Base-by-base conservation (phyloP, 2,329 filamentous ascomycete genomes). In the Aspergillus brasiliensis region DNA sequence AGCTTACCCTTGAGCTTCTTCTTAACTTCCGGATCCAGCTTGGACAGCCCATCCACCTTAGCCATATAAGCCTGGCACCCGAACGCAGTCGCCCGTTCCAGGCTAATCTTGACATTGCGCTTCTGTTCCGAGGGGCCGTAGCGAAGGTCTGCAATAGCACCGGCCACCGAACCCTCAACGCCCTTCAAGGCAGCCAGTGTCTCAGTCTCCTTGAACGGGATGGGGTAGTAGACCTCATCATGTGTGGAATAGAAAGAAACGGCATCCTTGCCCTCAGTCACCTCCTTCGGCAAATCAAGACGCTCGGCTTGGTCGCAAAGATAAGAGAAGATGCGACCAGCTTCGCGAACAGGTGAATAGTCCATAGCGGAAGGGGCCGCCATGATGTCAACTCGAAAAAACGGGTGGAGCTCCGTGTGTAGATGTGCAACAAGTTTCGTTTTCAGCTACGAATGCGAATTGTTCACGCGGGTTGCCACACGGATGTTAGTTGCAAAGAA, bases 91-190 rank as follows among this genome's bases (percentile, higher is more conserved):
- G 77, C 74, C 25, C 69, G 70, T 60, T 78, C 77, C 47, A 78
- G 62, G 51, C 68, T 75, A 17, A 79, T 67, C 51, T 67, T 72
- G 15, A 77, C 71, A 57, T 69, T 65, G 2, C 74, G 70, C 49
- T 73, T 74, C 48, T 81, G 77, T 38, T 69, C 62, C 42, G 69
- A 63, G 23, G 72, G 64, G n/a, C 80, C 82, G 68, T 81, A 80
- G 49, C 80, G 77, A 25, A 88, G 71, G 68, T 87, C 80, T 8
- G 83, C 84, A 60, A 90, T 82, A 1, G 83, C 81, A n/a, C 82
- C 83, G 3, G 84, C 85, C n/a, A 85, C 78, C 40, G 82, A 80
- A 5, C 82, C 86, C 66, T 88, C 86, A 5, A 87, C 75, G 5
- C 81, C 85, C 68, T 87, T 88, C 63, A 88, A 75, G 3, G 85